phyloP scores from a whole-genome alignment of 192 early-diverging fungal genomes.

The Dissophora ornata region DNA sequence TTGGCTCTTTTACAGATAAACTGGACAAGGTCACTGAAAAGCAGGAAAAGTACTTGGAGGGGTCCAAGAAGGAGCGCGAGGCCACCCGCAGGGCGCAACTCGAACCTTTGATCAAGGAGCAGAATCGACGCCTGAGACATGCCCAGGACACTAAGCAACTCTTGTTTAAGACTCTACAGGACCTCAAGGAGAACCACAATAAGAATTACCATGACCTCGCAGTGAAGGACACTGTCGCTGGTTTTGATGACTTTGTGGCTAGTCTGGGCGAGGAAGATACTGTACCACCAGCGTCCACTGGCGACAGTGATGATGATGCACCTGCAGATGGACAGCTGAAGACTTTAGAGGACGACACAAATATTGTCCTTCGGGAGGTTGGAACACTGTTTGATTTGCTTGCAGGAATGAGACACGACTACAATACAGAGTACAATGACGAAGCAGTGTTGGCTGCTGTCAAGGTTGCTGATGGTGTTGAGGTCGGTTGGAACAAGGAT shows the following conservation, averaged over 20 bases:
- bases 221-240: constrained; percentile 68
- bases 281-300: too few relatives aligned
- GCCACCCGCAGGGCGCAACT: constrained; percentile 11
- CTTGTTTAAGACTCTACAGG: constrained; percentile 53
- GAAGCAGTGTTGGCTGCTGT: constrained; percentile 64
- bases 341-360: constrained; percentile 29
- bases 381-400: constrained; percentile 34
- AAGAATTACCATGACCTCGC: constrained; percentile 80
- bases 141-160: constrained; percentile 50
- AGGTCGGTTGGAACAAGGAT: constrained; percentile 11
- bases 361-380: constrained; percentile 23
- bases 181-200: constrained; percentile 74
- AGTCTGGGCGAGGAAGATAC: constrained; percentile 57
- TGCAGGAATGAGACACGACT: constrained; percentile 51
- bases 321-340: constrained; percentile 38
- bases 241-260: constrained; percentile 69
- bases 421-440: constrained; percentile 70
- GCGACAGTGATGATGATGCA: constrained; percentile 3
- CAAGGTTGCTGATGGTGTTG: constrained; percentile 47
- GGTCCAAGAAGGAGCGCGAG: constrained; percentile 28
- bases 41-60: constrained; percentile 25
- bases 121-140: constrained; percentile 23
- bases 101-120: constrained; percentile 24
- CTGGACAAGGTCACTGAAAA: constrained; percentile 17
- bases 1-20: background rate